Conservation (phyloP, 1,284 basidiomycete species). For the Cryptococcus sp. region DNA sequence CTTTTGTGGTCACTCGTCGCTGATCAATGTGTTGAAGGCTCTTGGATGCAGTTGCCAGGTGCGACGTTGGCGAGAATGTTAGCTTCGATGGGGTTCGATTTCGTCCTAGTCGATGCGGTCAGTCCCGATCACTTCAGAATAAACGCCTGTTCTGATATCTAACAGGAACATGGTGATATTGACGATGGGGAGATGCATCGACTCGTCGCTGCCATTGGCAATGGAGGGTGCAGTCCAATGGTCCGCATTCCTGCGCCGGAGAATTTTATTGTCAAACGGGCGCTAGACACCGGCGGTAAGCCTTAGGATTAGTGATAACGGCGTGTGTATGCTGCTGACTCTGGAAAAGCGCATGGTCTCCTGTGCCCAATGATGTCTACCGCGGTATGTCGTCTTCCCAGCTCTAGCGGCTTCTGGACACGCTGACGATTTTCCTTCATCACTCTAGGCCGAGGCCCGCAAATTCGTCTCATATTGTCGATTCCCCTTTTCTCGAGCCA, state of each 20-base stretch:
- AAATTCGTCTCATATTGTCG: slow-evolving; percentile 28
- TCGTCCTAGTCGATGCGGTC: slow-evolving; percentile 20
- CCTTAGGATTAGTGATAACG: neutral
- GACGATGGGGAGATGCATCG: slow-evolving; percentile 38
- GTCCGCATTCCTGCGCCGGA: slow-evolving; percentile 42
- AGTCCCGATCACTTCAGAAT: neutral
- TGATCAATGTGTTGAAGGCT: slow-evolving; percentile 11
- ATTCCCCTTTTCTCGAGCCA: slow-evolving; percentile 22
- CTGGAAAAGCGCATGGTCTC: slow-evolving; percentile 32
- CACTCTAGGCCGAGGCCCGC: slow-evolving; percentile 22
- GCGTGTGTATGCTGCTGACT: too few relatives aligned
- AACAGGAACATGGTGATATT: slow-evolving; percentile 37
- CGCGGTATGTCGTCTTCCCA: slow-evolving; percentile 16
- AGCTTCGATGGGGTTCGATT: slow-evolving; percentile 30
- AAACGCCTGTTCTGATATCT: neutral
- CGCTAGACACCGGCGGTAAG: slow-evolving; percentile 44
- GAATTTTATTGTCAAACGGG: slow-evolving; percentile 43
- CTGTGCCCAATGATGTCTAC: slow-evolving; percentile 43
- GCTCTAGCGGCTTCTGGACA: neutral
- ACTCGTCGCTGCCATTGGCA: slow-evolving; percentile 27
- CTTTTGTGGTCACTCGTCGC: neutral
- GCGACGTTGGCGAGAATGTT: slow-evolving; percentile 29
- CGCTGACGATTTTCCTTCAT: neutral
- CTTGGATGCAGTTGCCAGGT: slow-evolving; percentile 34
- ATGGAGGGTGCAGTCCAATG: slow-evolving; percentile 36